Percentiles rank a stretch among this genome's conserved stretches.
These are phyloP conservation scores for Draba incana DNA, from an alignment of 345 rosid species.

Conservation along the genomic window DNA sequence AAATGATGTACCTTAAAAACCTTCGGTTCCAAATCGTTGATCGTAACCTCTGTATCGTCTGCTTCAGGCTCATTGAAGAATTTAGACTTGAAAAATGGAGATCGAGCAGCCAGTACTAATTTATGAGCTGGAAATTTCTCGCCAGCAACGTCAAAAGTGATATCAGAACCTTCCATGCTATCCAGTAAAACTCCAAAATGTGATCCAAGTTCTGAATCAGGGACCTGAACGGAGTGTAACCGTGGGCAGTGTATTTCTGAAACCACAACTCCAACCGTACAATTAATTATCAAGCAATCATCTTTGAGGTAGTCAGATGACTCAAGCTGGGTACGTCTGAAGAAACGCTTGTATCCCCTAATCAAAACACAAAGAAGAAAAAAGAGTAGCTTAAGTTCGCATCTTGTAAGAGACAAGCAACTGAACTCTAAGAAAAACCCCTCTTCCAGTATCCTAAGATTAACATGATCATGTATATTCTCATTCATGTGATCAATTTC, in stretches of 20 bases:
- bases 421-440: not conserved
- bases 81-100: conserved; percentile 87
- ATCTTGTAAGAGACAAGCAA: not conserved
- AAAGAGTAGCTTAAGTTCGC: conserved; percentile 3
- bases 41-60: conserved; percentile 54
- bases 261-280: conserved; percentile 93
- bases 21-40: conserved; percentile 75
- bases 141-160: conserved; percentile 69
- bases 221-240: conserved; percentile 54
- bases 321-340: conserved; percentile 68
- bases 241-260: conserved; percentile 72
- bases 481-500: not conserved
- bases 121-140: conserved; percentile 83
- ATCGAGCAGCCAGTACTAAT: conserved; percentile 90
- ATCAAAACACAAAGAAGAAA: conserved; percentile 19
- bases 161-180: conserved; percentile 75
- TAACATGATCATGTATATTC: not conserved
- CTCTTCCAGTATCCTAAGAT: conserved; percentile 5
- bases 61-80: conserved; percentile 73
- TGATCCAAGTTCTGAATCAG: conserved; percentile 78
- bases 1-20: conserved; percentile 73
- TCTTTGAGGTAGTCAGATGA: conserved; percentile 82
- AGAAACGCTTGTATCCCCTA: conserved; percentile 98
- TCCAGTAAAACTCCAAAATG: conserved; percentile 70
- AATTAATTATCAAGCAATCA: conserved; percentile 81